A percentile compares a stretch with the other conserved stretches of the same genome.
Conservation (phyloP, 139 green algal genomes). For the Closterium sp. region DNA sequence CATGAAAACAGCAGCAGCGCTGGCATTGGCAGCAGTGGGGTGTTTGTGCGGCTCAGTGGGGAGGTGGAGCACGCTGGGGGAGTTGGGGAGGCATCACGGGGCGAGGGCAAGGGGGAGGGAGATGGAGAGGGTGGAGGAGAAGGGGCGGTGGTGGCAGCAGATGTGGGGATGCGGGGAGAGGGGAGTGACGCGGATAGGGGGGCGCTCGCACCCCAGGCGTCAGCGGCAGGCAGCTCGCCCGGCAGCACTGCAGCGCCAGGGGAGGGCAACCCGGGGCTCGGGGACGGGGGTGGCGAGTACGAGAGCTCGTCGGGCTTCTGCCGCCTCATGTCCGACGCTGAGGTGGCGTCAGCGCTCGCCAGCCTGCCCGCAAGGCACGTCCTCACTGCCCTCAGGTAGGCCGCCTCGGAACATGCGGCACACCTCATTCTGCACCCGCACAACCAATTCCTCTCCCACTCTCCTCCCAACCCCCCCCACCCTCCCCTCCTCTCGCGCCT, state of each 20-base stretch:
- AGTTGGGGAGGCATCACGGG: neutral
- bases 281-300: neutral
- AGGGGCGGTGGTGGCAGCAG: neutral
- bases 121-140: neutral
- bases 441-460: too few relatives aligned
- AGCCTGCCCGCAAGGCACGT: neutral
- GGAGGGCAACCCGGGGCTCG: neutral
- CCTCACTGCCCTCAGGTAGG: neutral
- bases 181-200: neutral
- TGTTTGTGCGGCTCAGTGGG: neutral
- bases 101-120: neutral
- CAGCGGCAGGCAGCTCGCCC: neutral
- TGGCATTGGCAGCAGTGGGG: neutral
- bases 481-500: too few relatives aligned
- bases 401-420: too few relatives aligned
- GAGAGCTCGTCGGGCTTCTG: neutral
- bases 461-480: too few relatives aligned
- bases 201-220: neutral
- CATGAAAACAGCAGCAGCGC: neutral
- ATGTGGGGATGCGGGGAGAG: neutral
- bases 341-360: neutral
- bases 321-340: neutral
- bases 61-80: neutral
- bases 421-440: too few relatives aligned
- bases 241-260: neutral